Conservation (phyloP, 371 early-diverging fungal species). For the Mucor circinelloides region DNA sequence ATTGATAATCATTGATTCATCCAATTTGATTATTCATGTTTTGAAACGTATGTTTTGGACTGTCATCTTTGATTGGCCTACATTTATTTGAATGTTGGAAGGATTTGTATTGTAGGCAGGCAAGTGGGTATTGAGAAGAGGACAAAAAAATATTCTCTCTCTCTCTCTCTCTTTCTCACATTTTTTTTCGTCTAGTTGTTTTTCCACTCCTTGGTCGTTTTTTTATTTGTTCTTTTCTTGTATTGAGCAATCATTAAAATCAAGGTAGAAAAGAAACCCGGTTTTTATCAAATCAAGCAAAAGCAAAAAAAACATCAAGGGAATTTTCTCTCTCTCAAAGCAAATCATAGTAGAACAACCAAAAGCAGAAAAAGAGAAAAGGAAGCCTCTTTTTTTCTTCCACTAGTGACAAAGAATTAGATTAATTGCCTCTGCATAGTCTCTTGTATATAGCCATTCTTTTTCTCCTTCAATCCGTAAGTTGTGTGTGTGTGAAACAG, state of each 20-base stretch:
- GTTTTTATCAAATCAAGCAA: not conserved
- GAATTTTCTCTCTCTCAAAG: not conserved
- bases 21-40: not conserved
- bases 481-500: not conserved
- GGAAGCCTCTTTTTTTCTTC: not conserved
- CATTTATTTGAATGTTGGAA: not conserved
- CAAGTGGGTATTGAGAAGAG: not conserved
- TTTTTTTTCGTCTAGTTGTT: not conserved
- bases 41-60: slow-evolving; percentile 1
- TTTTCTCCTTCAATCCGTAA: not conserved
- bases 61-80: not conserved
- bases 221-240: not conserved
- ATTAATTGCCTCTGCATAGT: not conserved
- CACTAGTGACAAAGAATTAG: not conserved
- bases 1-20: not conserved
- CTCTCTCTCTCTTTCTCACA: too few relatives aligned
- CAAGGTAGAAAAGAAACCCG: not conserved
- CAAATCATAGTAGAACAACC: not conserved
- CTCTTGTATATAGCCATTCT: not conserved
- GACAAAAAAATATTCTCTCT: not conserved
- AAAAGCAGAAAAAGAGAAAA: not conserved
- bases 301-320: not conserved
- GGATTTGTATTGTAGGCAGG: not conserved
- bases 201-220: not conserved
- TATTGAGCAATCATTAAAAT: not conserved